Evolutionary conservation across 768 basidiomycete species (phyloP).

Genomic region (Daedaleopsis sinensis): DNA sequence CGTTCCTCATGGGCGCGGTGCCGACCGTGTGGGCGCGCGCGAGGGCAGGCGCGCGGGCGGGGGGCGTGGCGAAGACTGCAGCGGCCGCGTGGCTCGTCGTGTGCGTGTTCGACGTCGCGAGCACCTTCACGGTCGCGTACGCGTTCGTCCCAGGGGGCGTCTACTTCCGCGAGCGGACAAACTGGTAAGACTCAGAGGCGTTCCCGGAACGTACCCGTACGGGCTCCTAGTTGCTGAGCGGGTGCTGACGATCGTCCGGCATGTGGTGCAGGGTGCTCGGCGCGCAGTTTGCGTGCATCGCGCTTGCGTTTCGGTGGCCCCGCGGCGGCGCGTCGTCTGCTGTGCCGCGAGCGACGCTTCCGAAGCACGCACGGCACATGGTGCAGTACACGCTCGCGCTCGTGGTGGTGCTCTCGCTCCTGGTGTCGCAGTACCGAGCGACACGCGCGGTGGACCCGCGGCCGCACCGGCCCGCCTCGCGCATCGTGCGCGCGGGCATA

Average conservation of each 20-base stretch:
- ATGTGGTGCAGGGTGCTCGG: constrained; percentile 48
- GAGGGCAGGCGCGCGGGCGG: constrained; percentile 32
- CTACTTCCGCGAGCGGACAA: constrained; percentile 76
- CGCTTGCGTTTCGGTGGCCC: constrained; percentile 50
- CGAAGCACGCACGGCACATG: constrained; percentile 9
- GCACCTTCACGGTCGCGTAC: constrained; percentile 86
- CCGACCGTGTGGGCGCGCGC: constrained; percentile 56
- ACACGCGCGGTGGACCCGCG: constrained; percentile 47
- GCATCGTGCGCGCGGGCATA: constrained; percentile 80
- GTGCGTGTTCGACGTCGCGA: constrained; percentile 64
- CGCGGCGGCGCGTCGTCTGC: constrained; percentile 4
- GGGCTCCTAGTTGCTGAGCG: neutral
- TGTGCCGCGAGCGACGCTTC: neutral
- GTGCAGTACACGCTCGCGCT: constrained; percentile 24
- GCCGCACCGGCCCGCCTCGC: constrained; percentile 64
- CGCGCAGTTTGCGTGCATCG: constrained; percentile 54
- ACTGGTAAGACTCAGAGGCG: constrained; percentile 51
- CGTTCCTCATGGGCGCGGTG: constrained; percentile 66
- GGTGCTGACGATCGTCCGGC: neutral
- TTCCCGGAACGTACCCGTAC: no score
- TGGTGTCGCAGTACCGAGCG: constrained; percentile 52
- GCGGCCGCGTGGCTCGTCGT: constrained; percentile 62
- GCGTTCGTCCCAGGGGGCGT: constrained; percentile 86
- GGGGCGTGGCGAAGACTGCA: constrained; percentile 47
- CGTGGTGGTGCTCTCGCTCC: constrained; percentile 41